These are phyloP conservation scores for Larix sibirica DNA, from an alignment of 83 land plant species.

Conservation along the genomic window DNA sequence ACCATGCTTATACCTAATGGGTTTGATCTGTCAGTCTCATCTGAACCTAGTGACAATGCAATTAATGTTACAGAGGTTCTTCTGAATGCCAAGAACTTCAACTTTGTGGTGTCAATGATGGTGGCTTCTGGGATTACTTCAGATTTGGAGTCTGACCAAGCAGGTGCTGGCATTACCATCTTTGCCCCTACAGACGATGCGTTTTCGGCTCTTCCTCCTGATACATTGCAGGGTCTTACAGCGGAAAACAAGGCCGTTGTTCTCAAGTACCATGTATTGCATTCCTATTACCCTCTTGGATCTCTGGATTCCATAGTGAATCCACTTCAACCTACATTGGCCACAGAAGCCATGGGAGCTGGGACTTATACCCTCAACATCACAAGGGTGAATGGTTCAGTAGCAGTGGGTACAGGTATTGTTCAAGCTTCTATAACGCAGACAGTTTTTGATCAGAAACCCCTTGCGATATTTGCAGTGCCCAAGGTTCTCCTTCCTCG, in stretches of 20 bases:
- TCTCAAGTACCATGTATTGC: slow-evolving; percentile 66
- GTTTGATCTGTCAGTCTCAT: slow-evolving; percentile 52
- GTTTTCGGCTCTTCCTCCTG: slow-evolving; percentile 51
- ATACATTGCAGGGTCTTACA: slow-evolving; percentile 56
- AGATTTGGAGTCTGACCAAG: slow-evolving; percentile 58
- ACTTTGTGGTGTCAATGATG: slow-evolving; percentile 66
- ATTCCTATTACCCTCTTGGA: slow-evolving; percentile 78
- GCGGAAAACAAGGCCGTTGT: slow-evolving; percentile 56
- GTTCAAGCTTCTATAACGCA: slow-evolving; percentile 64
- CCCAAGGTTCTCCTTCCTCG: slow-evolving; percentile 70
- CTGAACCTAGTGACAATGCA: slow-evolving; percentile 37
- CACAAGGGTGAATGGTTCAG: slow-evolving; percentile 64
- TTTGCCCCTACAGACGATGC: slow-evolving; percentile 80
- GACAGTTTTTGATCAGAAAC: slow-evolving; percentile 78
- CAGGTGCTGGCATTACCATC: slow-evolving; percentile 73
- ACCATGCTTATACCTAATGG: slow-evolving; percentile 60
- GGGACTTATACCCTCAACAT: slow-evolving; percentile 75
- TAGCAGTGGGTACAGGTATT: slow-evolving; percentile 66
- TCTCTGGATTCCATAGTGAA: slow-evolving; percentile 71
- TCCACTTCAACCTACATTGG: slow-evolving; percentile 78
- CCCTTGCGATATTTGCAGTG: slow-evolving; percentile 76
- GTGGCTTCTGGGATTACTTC: slow-evolving; percentile 68
- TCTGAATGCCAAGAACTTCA: slow-evolving; percentile 58
- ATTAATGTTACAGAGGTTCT: slow-evolving; percentile 68
- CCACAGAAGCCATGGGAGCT: slow-evolving; percentile 64